Base-by-base conservation (phyloP, 129 eudicot species). In the Centaurea solstitialis region DNA sequence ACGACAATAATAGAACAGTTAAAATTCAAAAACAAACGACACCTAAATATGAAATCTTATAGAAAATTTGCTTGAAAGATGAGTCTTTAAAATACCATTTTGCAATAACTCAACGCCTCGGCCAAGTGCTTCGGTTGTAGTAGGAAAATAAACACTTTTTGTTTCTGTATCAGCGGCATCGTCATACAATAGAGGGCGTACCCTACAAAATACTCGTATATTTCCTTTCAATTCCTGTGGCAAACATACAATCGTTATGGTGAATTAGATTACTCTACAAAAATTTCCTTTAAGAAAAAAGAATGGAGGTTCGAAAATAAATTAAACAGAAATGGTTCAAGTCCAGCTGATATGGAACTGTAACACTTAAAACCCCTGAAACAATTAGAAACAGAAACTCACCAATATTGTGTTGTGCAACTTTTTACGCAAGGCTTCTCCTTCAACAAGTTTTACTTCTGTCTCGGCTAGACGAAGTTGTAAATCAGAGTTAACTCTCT, bases 201-300 rank as follows among this genome's bases (percentile, higher is more conserved):
- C 98, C 84, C 99, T 87, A 82, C 99, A 96, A 79, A 96, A 96
- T 5, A 96, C 99, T 57, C 99, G 83, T n/a, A 96, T 96, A 74
- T 96, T 96, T 73, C 99, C 99, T 88, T 96, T 96, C 67, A 96
- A 69, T 85, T 96, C 99, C 99, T 96, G 93, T 41, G 79, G 30
- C 47, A 72, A 57, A 79, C 61, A 73, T n/a, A 85, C 70, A 28
- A 68, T 50, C 23, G 6, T 62, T 76, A 43, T 13, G 3, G 43
- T 68, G 80, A 73, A 5, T 17, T 57, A 57, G 21, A 57, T 57
- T 57, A n/a, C 22, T 6, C 22, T 6, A 17, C 9, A n/a, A 57
- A 57, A n/a, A 57, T 17, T 17, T 73, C 53, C 24, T 37, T 39
- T 9, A 57, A 26, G 37, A 33, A 39, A 9, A 6, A 5, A 28